Evolutionary conservation across 2,329 filamentous ascomycete genomes (phyloP).

Genomic region (Sporothrix brunneoviolacea): DNA sequence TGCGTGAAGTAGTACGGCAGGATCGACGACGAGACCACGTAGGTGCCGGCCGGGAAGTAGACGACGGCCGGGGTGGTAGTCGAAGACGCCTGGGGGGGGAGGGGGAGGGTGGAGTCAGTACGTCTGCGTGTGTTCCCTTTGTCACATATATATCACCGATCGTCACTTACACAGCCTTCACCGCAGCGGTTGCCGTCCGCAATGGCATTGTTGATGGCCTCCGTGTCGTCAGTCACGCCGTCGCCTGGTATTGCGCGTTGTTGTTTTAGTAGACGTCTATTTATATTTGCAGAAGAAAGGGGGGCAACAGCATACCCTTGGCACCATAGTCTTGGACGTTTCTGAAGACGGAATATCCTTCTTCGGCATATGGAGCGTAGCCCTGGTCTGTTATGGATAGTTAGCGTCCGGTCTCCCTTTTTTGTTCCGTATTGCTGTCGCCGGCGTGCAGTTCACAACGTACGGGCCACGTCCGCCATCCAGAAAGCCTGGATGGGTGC

Average conservation of each 20-base stretch:
- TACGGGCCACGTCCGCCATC: conserved; percentile 28
- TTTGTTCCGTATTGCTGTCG: no score
- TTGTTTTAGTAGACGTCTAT: no score
- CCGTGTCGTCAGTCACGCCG: conserved; percentile 67
- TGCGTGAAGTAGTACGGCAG: conserved; percentile 18
- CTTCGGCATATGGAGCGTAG: conserved; percentile 34
- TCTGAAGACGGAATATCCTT: conserved; percentile 38
- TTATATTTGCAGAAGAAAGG: no score
- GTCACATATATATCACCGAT: no score
- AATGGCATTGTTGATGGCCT: conserved; percentile 61
- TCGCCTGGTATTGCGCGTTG: no score
- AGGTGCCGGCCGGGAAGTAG: conserved; percentile 20
- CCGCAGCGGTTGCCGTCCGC: conserved; percentile 26
- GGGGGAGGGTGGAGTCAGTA: neutral
- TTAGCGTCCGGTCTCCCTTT: neutral
- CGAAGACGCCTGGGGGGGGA: conserved; percentile 1
- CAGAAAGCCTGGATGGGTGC: conserved; percentile 25
- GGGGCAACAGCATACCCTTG: conserved; percentile 14
- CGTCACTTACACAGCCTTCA: conserved; percentile 10
- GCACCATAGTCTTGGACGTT: conserved; percentile 44
- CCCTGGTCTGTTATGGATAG: conserved; percentile 31
- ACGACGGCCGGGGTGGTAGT: conserved; percentile 17
- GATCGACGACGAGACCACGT: conserved; percentile 15
- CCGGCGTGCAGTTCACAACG: neutral
- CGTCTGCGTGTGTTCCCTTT: no score